Percentiles rank a stretch among this genome's conserved stretches.
These are phyloP conservation scores for Paraleonurus japonicus DNA, from an alignment of 257 asterid genomes.

Conservation along the genomic window DNA sequence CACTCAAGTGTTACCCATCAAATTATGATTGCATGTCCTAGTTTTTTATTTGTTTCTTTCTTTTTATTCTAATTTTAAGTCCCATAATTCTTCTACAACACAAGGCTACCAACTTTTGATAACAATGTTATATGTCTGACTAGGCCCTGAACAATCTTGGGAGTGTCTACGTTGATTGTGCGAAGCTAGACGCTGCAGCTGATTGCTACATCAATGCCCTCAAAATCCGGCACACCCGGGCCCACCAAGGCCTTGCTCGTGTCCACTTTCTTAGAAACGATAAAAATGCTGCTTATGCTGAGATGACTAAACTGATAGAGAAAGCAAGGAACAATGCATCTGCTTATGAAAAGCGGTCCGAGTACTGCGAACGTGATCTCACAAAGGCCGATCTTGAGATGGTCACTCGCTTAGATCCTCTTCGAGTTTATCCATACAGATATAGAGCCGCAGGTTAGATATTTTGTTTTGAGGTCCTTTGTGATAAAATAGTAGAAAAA, in stretches of 20 bases:
- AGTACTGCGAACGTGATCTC: conserved; percentile 90
- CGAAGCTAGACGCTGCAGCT: conserved; percentile 85
- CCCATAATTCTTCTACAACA: background rate
- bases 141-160: conserved; percentile 99
- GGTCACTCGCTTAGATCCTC: conserved; percentile 91
- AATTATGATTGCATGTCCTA: background rate
- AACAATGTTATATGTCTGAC: conserved; percentile 6
- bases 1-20: too few relatives aligned
- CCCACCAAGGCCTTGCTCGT: conserved; percentile 99
- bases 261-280: conserved; percentile 84
- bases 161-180: conserved; percentile 87
- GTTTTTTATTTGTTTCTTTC: background rate
- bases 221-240: conserved; percentile 89
- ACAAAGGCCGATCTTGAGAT: conserved; percentile 90
- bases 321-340: conserved; percentile 89
- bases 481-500: too few relatives aligned
- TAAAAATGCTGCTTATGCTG: conserved; percentile 83
- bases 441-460: conserved; percentile 95
- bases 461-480: background rate
- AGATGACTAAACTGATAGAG: conserved; percentile 89
- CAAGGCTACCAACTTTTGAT: background rate
- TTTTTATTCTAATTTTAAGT: background rate
- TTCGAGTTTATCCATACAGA: conserved; percentile 93
- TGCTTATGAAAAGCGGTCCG: conserved; percentile 95
- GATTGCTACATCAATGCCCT: conserved; percentile 98